Base-by-base conservation (phyloP, 306 rosid species). In the Cicer arietinum region DNA sequence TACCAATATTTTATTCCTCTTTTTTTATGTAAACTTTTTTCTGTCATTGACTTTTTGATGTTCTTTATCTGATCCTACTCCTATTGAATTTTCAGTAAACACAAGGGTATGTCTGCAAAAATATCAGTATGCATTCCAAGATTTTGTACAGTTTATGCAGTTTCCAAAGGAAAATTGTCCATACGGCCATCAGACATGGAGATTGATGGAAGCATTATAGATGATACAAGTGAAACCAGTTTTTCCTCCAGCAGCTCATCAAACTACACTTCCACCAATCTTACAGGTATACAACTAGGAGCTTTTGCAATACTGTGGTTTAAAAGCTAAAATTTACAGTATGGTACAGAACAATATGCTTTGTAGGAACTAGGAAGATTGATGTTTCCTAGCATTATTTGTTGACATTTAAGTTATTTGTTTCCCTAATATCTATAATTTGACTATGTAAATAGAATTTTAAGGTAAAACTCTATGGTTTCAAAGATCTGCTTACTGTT, bases 161-260 rank as follows among this genome's bases (percentile, higher is more conserved):
- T 88, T 83, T 88, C 93, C 4, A 92, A 90, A 81, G 97, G 99
- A 77, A 92, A 88, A 66, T 73, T 94, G 85, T 85, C 87, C 30
- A 66, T 90, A 58, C 92, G 96, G 6, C 83, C 87, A 10, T 77
- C 99, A 67, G 85, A 89, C 73, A 48, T 77, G 7, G 85, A 75
- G 30, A 77, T 83, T 20, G 82, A 68, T 41, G 85, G 35, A 69
- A 86, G 80, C 89, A 50, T 74, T 63, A 74, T 67, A 58, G 92
- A 85, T 65, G 81, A 89, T 61, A 41, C 67, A 8, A 92, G 96
- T 64, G 94, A 84, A 76, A 77, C 84, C 79, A 87, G 86, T 70
- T 79, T 71, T 73, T 94, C 96, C 47, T 62, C 86, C 54, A 63
- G 47, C 75, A 86, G 90, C 83, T 79, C 86, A 75, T 82, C 87